Base-by-base conservation (phyloP, 805 yeast species). In the Candida khao-thaluensis region DNA sequence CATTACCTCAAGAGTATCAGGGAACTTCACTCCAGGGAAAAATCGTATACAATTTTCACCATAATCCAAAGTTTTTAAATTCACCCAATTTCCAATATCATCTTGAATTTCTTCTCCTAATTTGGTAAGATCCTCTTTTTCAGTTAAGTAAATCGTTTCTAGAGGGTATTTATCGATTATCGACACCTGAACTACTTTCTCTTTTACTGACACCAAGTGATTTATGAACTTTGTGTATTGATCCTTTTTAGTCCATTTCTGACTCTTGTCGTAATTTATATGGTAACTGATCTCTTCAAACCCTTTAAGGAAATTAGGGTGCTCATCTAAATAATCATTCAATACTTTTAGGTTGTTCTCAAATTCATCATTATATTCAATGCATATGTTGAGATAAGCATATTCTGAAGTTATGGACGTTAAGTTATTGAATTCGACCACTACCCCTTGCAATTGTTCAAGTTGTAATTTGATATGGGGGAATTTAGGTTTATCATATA, bases 1-100 rank as follows among this genome's bases (percentile, higher is more conserved):
- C 38, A 69, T 44, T 3, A 59, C 56, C 43, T 64, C 65, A 24
- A 69, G 45, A 1, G 62, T 38, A 26, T 66, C 70, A 3, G 73
- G 71, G 33, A 69, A 56, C 28, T 49, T 54, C 14, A 68, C 63
- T 2, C 69, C 72, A 4, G 72, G 69, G n/a, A 67, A 51, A 32
- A 59, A 53, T 22, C 66, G 47, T 14, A 68, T 58, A 37, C 62
- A 54, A 47, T 64, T 66, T 29, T 59, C 62, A 7, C 68, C 64
- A 42, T 62, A 67, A 45, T 69, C 74, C 20, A 68, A 49, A 3
- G 56, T 43, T 22, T 50, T 48, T 14, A 69, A 50, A 41, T 60
- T 57, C 5, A 41, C 44, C 74, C 74, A 69, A 32, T 52, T 41
- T 11, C 44, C 37, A 21, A 65, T 55, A 37, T 69, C 73, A 4